Percentiles rank a stretch among this genome's conserved stretches.
phyloP scores from a whole-genome alignment of 2,329 filamentous ascomycete genomes.

The Nakataea oryzae region DNA sequence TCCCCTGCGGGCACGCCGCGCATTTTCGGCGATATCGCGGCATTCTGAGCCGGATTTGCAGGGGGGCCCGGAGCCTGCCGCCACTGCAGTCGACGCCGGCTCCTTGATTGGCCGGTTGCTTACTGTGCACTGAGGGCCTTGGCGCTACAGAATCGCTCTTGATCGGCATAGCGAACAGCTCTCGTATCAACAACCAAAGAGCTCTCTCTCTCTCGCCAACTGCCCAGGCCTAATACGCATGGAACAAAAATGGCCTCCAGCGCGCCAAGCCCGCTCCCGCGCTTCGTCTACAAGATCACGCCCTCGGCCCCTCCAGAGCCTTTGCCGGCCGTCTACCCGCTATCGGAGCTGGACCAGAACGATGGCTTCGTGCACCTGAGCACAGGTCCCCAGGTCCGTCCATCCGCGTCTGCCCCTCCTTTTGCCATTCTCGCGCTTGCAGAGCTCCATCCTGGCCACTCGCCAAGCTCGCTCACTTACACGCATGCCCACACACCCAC shows the following conservation, averaged over 20 bases:
- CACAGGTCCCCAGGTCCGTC: constrained; percentile 38
- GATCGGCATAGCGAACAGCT: no score
- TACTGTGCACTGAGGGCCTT: no score
- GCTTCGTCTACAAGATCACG: constrained; percentile 51
- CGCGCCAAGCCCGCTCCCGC: constrained; percentile 20
- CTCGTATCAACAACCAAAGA: no score
- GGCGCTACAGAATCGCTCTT: no score
- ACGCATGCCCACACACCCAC: no score
- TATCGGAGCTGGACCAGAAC: constrained; percentile 47
- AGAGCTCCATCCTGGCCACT: no score
- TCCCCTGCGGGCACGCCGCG: neutral
- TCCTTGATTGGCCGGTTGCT: no score
- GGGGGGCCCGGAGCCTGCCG: no score
- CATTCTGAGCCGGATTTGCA: neutral
- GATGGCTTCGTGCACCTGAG: constrained; percentile 55
- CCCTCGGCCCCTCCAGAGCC: constrained; percentile 39
- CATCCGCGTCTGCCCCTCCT: neutral
- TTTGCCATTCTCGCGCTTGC: neutral
- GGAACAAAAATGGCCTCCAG: neutral
- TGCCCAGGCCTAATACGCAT: no score
- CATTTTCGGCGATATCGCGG: constrained; percentile 4
- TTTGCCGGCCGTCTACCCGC: constrained; percentile 41
- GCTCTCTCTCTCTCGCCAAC: neutral
- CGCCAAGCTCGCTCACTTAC: neutral
- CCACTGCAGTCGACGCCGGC: no score